These are phyloP conservation scores for Pyrenophora teres DNA, from an alignment of 2,329 filamentous ascomycete species.

Conservation along the genomic window DNA sequence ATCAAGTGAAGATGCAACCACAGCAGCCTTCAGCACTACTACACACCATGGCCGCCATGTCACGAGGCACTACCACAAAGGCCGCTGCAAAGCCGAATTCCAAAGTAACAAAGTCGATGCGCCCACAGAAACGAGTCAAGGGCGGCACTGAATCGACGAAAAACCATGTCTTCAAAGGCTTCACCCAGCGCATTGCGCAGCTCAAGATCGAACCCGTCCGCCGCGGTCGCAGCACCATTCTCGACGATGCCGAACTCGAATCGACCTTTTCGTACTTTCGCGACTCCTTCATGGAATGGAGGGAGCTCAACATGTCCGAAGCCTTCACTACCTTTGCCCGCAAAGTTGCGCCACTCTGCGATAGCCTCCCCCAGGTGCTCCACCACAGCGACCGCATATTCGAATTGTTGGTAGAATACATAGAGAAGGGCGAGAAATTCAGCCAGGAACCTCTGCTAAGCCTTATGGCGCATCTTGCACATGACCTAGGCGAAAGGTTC, in stretches of 20 bases:
- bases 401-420: conserved; percentile 73
- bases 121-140: conserved; percentile 67
- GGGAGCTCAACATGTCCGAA: conserved; percentile 85
- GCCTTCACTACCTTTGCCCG: conserved; percentile 78
- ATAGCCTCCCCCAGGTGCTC: conserved; percentile 88
- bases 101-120: conserved; percentile 30
- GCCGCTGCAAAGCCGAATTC: conserved; percentile 17
- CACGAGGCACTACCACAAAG: conserved; percentile 39
- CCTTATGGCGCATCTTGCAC: conserved; percentile 91
- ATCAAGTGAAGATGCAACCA: conserved; percentile 10
- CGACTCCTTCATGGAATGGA: conserved; percentile 83
- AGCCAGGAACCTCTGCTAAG: conserved; percentile 85
- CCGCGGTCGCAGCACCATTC: conserved; percentile 80
- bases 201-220: conserved; percentile 93
- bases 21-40: conserved; percentile 6
- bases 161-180: conserved; percentile 88
- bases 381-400: conserved; percentile 89
- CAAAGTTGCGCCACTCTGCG: conserved; percentile 76
- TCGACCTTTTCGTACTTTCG: conserved; percentile 85
- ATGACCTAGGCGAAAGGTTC: conserved; percentile 84
- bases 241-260: conserved; percentile 77
- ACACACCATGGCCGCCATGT: conserved; percentile 51
- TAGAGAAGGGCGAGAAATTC: conserved; percentile 76
- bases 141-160: conserved; percentile 75
- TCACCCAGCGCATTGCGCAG: conserved; percentile 86